phyloP scores from a whole-genome alignment of 192 early-diverging fungal species.

The Coemansia erecta region DNA sequence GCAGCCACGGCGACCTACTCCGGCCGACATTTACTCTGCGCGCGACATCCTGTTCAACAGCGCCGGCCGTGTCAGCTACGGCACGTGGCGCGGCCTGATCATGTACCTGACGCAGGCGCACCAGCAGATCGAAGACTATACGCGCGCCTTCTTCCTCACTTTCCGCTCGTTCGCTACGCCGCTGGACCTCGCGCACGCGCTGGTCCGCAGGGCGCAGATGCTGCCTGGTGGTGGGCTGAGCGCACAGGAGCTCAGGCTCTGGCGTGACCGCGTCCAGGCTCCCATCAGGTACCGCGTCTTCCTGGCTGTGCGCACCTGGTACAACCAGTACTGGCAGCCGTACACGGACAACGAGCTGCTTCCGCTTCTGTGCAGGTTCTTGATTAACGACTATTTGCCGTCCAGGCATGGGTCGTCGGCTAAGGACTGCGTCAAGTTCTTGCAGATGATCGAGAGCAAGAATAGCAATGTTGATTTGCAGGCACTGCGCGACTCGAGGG shows the following conservation, averaged over 20 bases:
- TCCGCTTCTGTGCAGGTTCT: slow-evolving; percentile 29
- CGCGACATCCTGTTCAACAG: slow-evolving; percentile 38
- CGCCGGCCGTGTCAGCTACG: slow-evolving; percentile 50
- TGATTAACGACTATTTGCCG: slow-evolving; percentile 33
- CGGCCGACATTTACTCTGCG: neutral
- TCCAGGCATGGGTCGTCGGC: slow-evolving; percentile 15
- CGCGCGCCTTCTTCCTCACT: slow-evolving; percentile 74
- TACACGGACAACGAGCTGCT: slow-evolving; percentile 47
- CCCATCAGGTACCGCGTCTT: slow-evolving; percentile 74
- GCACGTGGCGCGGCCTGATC: slow-evolving; percentile 41
- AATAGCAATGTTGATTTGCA: slow-evolving; percentile 14
- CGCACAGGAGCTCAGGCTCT: slow-evolving; percentile 55
- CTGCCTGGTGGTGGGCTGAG: slow-evolving; percentile 55
- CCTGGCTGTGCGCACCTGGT: slow-evolving; percentile 79
- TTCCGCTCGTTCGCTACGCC: slow-evolving; percentile 83
- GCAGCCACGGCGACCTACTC: neutral
- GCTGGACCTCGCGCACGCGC: slow-evolving; percentile 58
- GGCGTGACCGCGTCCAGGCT: slow-evolving; percentile 60
- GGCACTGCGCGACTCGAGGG: neutral
- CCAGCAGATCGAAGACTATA: slow-evolving; percentile 52
- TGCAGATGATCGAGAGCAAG: slow-evolving; percentile 20
- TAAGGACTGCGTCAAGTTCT: slow-evolving; percentile 35
- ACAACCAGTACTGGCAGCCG: slow-evolving; percentile 68
- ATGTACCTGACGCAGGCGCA: slow-evolving; percentile 54
- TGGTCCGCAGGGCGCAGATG: slow-evolving; percentile 68